Evolutionary conservation across 495 filamentous ascomycete genomes (phyloP), one percentile per base, ranked within the genome.

Genomic region (Hypoxylon rickii): DNA sequence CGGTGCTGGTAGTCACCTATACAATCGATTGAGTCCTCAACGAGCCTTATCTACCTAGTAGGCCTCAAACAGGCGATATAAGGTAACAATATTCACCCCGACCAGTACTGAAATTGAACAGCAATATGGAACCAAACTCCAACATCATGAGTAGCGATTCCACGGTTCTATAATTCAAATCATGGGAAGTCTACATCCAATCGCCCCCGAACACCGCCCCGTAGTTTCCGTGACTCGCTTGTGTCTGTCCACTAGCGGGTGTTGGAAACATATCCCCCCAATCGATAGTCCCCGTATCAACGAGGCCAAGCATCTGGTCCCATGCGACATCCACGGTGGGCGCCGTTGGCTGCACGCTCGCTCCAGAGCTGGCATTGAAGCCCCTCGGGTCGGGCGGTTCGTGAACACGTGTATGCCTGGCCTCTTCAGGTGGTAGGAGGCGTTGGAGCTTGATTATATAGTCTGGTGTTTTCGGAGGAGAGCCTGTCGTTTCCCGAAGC

Each of bases 221-320:
- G 21, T 44, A 63, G 3, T 39, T 34, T 7, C 59, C 53, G 21
- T 45, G 52, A 18, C n/a, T 46, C 17, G 44, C 16, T 20, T 53
- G 59, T 21, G 39, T 13, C 15, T 63, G 59, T 26, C 43, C 47
- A 7, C 38, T 21, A 16, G 19, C 39, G 36, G 58, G 47, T 37
- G 38, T 13, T 4, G 59, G 58, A 51, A 74, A 75, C 63, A 76
- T 73, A 53, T 78, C 74, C 5, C 58, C 53, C 74, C 74, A 78
- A 7, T 75, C 74, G n/a, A 77, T 42, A 16, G 65, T 19, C 8
- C 62, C 55, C 2, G 51, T 44, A 46, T 76, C 75, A 11, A 73
- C 44, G 43, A 67, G 72, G 0, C 64, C 65, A 16, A 77, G 56
- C 55, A 75, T 70, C 46, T 70, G 58, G 64, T 74, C 63, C 66